These are phyloP conservation scores for Candida sakaeoensis DNA, from an alignment of 805 yeast genomes.

Conservation along the genomic window DNA sequence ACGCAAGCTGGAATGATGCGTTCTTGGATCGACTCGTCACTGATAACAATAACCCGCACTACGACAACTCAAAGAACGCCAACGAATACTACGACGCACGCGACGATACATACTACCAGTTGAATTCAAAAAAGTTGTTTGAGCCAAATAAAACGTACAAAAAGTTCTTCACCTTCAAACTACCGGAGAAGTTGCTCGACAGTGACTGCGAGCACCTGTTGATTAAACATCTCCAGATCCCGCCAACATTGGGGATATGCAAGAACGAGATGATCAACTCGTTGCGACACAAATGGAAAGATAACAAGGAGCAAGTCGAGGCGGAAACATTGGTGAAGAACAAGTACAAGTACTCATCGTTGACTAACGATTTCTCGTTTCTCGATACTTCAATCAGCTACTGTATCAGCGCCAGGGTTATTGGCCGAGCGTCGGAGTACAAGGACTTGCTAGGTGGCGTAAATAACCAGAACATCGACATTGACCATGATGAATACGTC, in stretches of 20 bases:
- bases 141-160: slow-evolving; percentile 32
- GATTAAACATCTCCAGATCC: slow-evolving; percentile 34
- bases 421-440: slow-evolving; percentile 34
- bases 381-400: slow-evolving; percentile 28
- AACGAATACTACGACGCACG: slow-evolving; percentile 22
- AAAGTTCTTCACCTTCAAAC: slow-evolving; percentile 36
- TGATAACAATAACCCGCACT: slow-evolving; percentile 26
- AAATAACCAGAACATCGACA: slow-evolving; percentile 4
- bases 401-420: slow-evolving; percentile 33
- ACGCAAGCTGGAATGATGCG: slow-evolving; percentile 39
- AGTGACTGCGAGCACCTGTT: slow-evolving; percentile 32
- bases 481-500: slow-evolving; percentile 25
- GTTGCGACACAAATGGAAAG: slow-evolving; percentile 23
- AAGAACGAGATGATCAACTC: slow-evolving; percentile 24
- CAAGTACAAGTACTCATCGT: slow-evolving; percentile 15
- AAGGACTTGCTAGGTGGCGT: slow-evolving; percentile 14
- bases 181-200: slow-evolving; percentile 36
- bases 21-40: slow-evolving; percentile 27
- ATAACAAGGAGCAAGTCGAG: slow-evolving; percentile 5
- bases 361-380: slow-evolving; percentile 28
- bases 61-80: slow-evolving; percentile 10
- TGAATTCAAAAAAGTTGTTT: slow-evolving; percentile 23
- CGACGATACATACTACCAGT: slow-evolving; percentile 26
- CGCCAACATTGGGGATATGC: slow-evolving; percentile 34
- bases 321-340: not conserved